Evolutionary conservation across 2,329 filamentous ascomycete genomes (phyloP).

Genomic region (Colletotrichum euphorbiae): DNA sequence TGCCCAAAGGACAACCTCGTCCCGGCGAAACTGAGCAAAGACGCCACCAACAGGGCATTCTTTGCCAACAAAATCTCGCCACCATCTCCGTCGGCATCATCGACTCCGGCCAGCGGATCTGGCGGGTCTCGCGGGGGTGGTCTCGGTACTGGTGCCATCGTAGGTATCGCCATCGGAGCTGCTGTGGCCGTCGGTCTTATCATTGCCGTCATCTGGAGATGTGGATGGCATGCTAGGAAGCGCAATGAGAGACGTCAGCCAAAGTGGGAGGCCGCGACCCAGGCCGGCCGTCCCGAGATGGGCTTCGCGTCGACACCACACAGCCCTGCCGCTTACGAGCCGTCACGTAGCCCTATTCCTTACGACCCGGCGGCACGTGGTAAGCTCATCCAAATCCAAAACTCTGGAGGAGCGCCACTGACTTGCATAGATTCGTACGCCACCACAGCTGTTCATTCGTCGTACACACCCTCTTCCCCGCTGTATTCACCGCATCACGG

Average conservation of each 20-base stretch:
- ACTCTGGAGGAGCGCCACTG: not conserved
- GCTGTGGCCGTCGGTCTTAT: constrained; percentile 30
- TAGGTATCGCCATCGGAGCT: constrained; percentile 42
- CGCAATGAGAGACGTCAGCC: constrained; percentile 35
- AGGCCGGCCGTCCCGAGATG: constrained; percentile 31
- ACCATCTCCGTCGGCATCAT: constrained; percentile 4
- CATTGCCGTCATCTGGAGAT: constrained; percentile 34
- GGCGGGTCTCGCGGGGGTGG: constrained; percentile 11
- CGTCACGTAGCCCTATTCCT: constrained; percentile 7
- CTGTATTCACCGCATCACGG: constrained; percentile 30
- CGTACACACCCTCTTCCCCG: constrained; percentile 18
- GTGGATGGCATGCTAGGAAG: constrained; percentile 36
- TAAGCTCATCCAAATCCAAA: not conserved
- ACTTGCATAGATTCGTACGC: constrained; percentile 19
- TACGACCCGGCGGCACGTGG: constrained; percentile 21
- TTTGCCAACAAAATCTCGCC: constrained; percentile 28
- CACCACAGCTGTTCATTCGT: constrained; percentile 13
- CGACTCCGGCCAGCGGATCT: not conserved
- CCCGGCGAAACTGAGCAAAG: constrained; percentile 44
- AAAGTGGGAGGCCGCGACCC: constrained; percentile 24
- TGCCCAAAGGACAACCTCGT: constrained; percentile 45
- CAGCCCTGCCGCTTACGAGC: constrained; percentile 20
- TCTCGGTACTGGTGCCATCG: constrained; percentile 36
- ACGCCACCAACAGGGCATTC: constrained; percentile 28
- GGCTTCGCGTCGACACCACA: constrained; percentile 21